Base-by-base conservation (phyloP, 306 rosid species). In the Pterocarpus santalinus region DNA sequence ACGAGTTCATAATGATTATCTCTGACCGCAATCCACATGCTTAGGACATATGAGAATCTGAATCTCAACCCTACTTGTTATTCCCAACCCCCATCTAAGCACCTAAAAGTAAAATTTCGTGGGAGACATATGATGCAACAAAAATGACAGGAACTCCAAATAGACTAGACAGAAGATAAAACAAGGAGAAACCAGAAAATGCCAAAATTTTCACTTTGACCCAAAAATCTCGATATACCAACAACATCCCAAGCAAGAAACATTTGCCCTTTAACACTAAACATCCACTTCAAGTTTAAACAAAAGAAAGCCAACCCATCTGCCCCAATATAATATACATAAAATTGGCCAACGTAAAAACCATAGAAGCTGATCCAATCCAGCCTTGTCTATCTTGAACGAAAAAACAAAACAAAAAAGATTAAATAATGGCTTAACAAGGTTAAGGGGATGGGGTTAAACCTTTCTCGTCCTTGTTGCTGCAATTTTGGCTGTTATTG, bases 131-230 rank as follows among this genome's bases (percentile, higher is more conserved):
- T 67, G 38, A 57, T n/a, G 39, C 75, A 77, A 67, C 69, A 63
- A 63, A 72, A 55, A 38, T n/a, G 75, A 72, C 62, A 28, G 53
- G 10, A 70, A 62, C 69, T 55, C 51, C 44, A 49, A 77, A 69
- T 60, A 51, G 80, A 87, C 87, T 2, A 62, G 75, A 86, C 86
- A 84, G 1, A 15, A 71, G 51, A 83, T 81, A 69, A 85, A 78
- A 83, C 84, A 83, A 83, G 73, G 78, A 49, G 49, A 72, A 65
- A 35, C 67, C 75, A 36, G 16, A 82, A 85, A 82, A 83, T 55
- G 84, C 79, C 88, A 85, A 84, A 73, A 30, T 57, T 56, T 52
- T 72, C 71, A 66, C 55, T 52, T 88, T 81, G 91, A 86, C 89
- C 82, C 79, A 49, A 85, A 76, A 79, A 65, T 55, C 53, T 33